Conservation (phyloP, 2,329 filamentous ascomycete species). For the Fusarium staphyleae region DNA sequence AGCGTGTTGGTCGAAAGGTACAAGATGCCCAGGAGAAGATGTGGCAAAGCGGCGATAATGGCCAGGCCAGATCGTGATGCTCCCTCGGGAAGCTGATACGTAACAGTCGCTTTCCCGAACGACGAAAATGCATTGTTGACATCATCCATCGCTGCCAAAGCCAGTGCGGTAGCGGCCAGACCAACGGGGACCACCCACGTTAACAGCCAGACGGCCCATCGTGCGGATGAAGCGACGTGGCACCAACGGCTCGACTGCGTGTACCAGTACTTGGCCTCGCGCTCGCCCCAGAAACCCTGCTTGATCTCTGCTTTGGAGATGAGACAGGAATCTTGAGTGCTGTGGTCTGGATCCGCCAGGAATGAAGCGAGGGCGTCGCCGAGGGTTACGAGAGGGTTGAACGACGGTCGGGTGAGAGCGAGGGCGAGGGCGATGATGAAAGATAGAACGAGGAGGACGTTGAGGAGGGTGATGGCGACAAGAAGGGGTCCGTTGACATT, state of each 20-base stretch:
- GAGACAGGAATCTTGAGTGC: slow-evolving; percentile 54
- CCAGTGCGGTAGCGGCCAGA: slow-evolving; percentile 51
- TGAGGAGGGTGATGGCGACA: slow-evolving; percentile 47
- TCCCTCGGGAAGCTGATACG: slow-evolving; percentile 43
- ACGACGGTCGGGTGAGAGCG: slow-evolving; percentile 45
- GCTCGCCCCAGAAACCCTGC: slow-evolving; percentile 52
- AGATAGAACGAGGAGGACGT: slow-evolving; percentile 52
- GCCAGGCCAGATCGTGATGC: slow-evolving; percentile 41
- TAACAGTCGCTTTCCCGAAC: slow-evolving; percentile 50
- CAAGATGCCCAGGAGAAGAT: slow-evolving; percentile 55
- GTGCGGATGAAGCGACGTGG: slow-evolving; percentile 50
- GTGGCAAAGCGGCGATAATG: slow-evolving; percentile 56
- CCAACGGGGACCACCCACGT: slow-evolving; percentile 50
- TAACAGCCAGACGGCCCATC: slow-evolving; percentile 52
- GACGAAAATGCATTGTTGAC: slow-evolving; percentile 44
- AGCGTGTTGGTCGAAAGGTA: slow-evolving; percentile 58
- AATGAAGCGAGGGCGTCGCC: slow-evolving; percentile 61
- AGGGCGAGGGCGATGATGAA: slow-evolving; percentile 52
- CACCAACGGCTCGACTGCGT: slow-evolving; percentile 54
- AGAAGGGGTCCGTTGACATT: slow-evolving; percentile 52
- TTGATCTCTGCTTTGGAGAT: slow-evolving; percentile 56
- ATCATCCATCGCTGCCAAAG: slow-evolving; percentile 44
- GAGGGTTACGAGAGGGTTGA: slow-evolving; percentile 56
- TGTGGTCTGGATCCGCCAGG: slow-evolving; percentile 53
- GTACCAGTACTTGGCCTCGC: slow-evolving; percentile 54